A percentile compares a stretch with the other conserved stretches of the same genome.
Conservation (phyloP, 2,329 filamentous ascomycete species). For the Fusarium sp. region DNA sequence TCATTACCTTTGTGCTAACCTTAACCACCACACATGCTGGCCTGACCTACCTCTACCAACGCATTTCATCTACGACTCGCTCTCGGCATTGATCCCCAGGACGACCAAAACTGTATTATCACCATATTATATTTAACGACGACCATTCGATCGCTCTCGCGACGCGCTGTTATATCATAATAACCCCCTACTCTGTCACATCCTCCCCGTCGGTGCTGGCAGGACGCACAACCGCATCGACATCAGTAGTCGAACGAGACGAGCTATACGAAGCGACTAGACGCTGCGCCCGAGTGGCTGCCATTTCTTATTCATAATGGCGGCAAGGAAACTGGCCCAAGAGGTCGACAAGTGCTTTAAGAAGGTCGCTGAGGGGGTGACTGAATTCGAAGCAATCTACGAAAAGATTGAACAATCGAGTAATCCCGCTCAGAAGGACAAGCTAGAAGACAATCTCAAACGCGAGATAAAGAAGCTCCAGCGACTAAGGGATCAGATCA, state of each 20-base stretch:
- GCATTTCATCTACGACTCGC: constrained; percentile 31
- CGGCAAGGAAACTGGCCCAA: constrained; percentile 94
- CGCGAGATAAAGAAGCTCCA: constrained; percentile 99
- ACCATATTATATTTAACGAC: constrained; percentile 22
- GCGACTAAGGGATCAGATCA: constrained; percentile 96
- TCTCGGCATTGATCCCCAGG: constrained; percentile 36
- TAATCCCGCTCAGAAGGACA: constrained; percentile 96
- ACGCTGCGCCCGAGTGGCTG: constrained; percentile 30
- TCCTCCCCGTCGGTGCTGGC: constrained; percentile 19
- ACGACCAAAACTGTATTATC: constrained; percentile 19
- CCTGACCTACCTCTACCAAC: constrained; percentile 33
- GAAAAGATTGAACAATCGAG: constrained; percentile 96
- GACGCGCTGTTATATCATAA: constrained; percentile 24
- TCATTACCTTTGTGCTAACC: constrained; percentile 15
- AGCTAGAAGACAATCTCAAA: constrained; percentile 97
- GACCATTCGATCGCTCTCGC: constrained; percentile 18
- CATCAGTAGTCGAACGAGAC: constrained; percentile 9
- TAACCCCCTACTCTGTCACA: constrained; percentile 22
- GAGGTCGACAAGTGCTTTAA: constrained; percentile 99
- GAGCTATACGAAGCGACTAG: constrained; percentile 14
- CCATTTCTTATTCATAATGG: constrained; percentile 70
- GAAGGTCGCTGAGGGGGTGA: constrained; percentile 92
- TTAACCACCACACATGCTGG: constrained; percentile 34
- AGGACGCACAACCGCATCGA: constrained; percentile 21
- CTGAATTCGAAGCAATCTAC: constrained; percentile 93